Base-by-base conservation (phyloP, 2,329 filamentous ascomycete genomes). In the Erysiphe neolycopersici region DNA sequence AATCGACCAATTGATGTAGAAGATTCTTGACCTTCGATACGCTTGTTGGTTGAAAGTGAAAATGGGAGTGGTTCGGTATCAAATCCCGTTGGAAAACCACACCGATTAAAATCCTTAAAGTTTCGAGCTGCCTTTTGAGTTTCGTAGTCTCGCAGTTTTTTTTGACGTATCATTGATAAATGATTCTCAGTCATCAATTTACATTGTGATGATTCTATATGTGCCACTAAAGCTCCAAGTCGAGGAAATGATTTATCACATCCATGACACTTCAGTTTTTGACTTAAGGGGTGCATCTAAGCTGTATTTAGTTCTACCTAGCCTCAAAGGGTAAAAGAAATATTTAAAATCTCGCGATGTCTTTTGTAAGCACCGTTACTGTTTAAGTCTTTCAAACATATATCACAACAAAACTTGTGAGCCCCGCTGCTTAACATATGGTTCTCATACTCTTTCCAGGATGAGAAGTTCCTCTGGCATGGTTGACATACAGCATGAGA, bases 211-310 rank as follows among this genome's bases (percentile, higher is more conserved):
- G 40, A 18, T 41, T 54, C 52, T 14, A 51, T 44, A 26, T 54
- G 52, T 12, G 43, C 37, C 12, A 53, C 46, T 11, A 54, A 35
- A 14, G 47, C 46, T 13, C 50, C 51, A 18, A 52, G 44, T n/a
- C 49, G 46, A 9, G 37, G 45, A 36, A 53, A 54, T 10, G 32
- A 35, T n/a, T 37, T 45, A 8, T 32, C 9, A 31, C 52, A 54
- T 5, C 35, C 44, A 4, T 38, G 45, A 40, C 52, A 54, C 6
- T 36, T 30, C 11, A 54, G 36, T 13, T 50, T 31, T 32, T 54
- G 50, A 14, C 50, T 45, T 2, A 33, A 18, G 13, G 38, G 12
- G 38, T 44, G 43, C 18, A 41, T 16, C 43, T 44, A 17, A 5
- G 14, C 22, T 26, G 8, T 16, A 29, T 18, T 44, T 26, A 44